phyloP scores from a whole-genome alignment of 345 rosid species.

The Salix brachista region DNA sequence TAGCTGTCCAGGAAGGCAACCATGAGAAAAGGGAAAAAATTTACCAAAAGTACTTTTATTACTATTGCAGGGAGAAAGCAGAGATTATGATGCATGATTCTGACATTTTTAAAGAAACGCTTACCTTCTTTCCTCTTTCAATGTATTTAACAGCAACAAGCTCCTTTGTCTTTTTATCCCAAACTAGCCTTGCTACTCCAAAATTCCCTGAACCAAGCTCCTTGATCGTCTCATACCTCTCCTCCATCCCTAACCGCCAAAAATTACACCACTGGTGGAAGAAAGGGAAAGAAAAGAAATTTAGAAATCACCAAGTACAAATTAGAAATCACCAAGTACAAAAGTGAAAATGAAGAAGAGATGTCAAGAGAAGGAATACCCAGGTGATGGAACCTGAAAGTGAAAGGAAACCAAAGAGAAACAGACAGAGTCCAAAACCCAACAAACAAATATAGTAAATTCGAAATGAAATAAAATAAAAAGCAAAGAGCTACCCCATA shows the following conservation, averaged over 20 bases:
- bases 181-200: constrained; percentile 81
- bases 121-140: constrained; percentile 90
- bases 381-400: neutral
- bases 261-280: neutral
- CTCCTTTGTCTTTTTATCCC: constrained; percentile 74
- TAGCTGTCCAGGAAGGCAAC: neutral
- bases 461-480: neutral
- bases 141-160: constrained; percentile 93
- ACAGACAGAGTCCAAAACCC: neutral
- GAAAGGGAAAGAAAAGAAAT: neutral
- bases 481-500: neutral
- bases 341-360: neutral
- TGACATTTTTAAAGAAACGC: neutral
- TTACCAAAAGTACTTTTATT: neutral
- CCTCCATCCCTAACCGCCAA: constrained; percentile 17
- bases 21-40: neutral
- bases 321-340: neutral
- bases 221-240: constrained; percentile 65
- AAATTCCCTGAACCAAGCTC: constrained; percentile 88
- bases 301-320: neutral
- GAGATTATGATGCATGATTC: neutral
- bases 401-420: neutral
- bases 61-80: neutral
- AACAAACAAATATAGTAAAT: neutral
- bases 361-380: neutral